phyloP scores from a whole-genome alignment of 2,329 filamentous ascomycete genomes.

The Chaetomium strumarium region DNA sequence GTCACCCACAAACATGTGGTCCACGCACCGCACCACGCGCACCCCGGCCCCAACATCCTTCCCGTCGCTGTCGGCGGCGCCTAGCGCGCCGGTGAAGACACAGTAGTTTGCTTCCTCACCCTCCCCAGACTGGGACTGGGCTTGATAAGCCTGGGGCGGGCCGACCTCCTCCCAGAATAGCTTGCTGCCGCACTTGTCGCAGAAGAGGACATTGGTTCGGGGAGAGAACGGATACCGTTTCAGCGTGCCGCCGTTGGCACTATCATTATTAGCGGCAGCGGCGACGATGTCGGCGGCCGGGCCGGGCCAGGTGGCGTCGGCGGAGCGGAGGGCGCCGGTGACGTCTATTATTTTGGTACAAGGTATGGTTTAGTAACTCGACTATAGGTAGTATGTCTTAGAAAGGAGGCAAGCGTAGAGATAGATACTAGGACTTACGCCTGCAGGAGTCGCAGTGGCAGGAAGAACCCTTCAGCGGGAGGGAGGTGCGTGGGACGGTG shows the following conservation, averaged over 20 bases:
- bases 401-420: no score
- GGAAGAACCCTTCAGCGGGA: slow-evolving; percentile 37
- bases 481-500: slow-evolving; percentile 27
- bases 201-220: slow-evolving; percentile 34
- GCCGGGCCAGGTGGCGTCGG: slow-evolving; percentile 34
- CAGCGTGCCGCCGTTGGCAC: slow-evolving; percentile 25
- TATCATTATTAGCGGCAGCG: background rate
- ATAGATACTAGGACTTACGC: background rate
- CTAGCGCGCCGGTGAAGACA: slow-evolving; percentile 33
- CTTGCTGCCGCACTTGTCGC: slow-evolving; percentile 37
- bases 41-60: background rate
- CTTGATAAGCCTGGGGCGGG: background rate
- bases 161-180: slow-evolving; percentile 36
- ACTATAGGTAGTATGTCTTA: no score
- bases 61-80: slow-evolving; percentile 6
- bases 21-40: slow-evolving; percentile 29
- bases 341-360: slow-evolving; percentile 21
- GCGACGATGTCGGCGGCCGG: slow-evolving; percentile 26
- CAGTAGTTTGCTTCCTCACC: slow-evolving; percentile 23
- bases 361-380: no score
- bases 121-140: background rate
- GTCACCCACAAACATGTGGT: slow-evolving; percentile 43
- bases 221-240: slow-evolving; percentile 34
- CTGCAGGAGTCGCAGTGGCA: slow-evolving; percentile 47
- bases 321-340: slow-evolving; percentile 38